Conservation (phyloP, 768 basidiomycete genomes). For the Holtermannia corniformis region DNA sequence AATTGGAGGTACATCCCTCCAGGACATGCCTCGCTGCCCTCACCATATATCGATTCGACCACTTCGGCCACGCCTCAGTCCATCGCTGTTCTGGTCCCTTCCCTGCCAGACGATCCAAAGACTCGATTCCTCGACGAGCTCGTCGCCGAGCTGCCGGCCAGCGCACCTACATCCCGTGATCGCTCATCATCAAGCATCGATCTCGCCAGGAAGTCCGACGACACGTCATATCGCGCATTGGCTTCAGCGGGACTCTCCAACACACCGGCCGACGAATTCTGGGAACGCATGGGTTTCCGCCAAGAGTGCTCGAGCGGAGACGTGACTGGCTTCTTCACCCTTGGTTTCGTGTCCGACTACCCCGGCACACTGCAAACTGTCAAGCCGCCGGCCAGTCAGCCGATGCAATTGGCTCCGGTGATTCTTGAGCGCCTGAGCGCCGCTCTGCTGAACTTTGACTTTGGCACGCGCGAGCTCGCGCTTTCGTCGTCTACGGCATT, state of each 20-base stretch:
- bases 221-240: slow-evolving; percentile 2
- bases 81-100: slow-evolving; percentile 66
- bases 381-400: slow-evolving; percentile 1
- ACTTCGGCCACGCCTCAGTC: not conserved
- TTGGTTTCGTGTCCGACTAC: slow-evolving; percentile 40
- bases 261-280: slow-evolving; percentile 67
- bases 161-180: not conserved
- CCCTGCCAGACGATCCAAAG: slow-evolving; percentile 95
- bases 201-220: slow-evolving; percentile 29
- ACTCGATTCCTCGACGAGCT: slow-evolving; percentile 87
- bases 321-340: slow-evolving; percentile 86
- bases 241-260: slow-evolving; percentile 48
- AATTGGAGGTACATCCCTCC: slow-evolving; percentile 46
- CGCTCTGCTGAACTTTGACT: slow-evolving; percentile 67
- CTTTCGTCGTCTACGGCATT: slow-evolving; percentile 62
- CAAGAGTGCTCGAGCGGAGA: slow-evolving; percentile 89
- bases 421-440: slow-evolving; percentile 62
- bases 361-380: slow-evolving; percentile 11
- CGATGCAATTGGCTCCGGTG: slow-evolving; percentile 50
- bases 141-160: slow-evolving; percentile 40
- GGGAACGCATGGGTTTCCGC: slow-evolving; percentile 93
- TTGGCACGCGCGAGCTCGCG: slow-evolving; percentile 57
- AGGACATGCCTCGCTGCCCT: slow-evolving; percentile 10
- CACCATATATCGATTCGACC: not conserved
- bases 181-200: slow-evolving; percentile 33